A percentile compares a stretch with the other conserved stretches of the same genome.
Evolutionary conservation across 2,329 filamentous ascomycete species (phyloP).

Genomic region (Aureobasidium namibiae): DNA sequence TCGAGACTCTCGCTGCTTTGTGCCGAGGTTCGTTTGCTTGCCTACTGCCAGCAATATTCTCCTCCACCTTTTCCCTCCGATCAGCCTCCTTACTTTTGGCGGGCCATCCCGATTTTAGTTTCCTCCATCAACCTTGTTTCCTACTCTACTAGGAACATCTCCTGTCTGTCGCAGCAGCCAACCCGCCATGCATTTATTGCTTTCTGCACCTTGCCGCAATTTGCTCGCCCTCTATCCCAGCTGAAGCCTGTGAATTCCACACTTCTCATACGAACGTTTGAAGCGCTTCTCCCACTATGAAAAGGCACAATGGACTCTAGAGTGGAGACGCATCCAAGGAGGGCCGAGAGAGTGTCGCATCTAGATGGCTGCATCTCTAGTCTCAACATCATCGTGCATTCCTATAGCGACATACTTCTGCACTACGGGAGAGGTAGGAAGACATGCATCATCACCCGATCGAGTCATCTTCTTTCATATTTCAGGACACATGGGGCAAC

Average conservation of each 20-base stretch:
- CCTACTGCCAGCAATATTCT: background rate
- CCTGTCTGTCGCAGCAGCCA: conserved; percentile 1
- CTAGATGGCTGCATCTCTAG: too few relatives aligned
- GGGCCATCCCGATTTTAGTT: background rate
- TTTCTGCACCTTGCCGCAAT: background rate
- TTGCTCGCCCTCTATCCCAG: too few relatives aligned
- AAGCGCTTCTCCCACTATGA: too few relatives aligned
- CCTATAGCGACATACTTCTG: too few relatives aligned
- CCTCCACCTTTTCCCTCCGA: background rate
- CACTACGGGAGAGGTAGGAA: too few relatives aligned
- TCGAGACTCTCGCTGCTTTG: background rate
- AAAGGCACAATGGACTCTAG: too few relatives aligned
- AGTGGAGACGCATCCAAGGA: too few relatives aligned
- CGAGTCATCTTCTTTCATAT: background rate
- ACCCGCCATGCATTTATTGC: background rate
- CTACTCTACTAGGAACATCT: background rate
- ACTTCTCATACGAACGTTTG: too few relatives aligned
- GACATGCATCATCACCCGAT: background rate
- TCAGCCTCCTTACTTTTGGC: background rate
- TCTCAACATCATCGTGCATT: too few relatives aligned
- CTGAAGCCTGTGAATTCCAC: too few relatives aligned
- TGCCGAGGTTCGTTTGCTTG: conserved; percentile 1
- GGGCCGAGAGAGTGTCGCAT: too few relatives aligned
- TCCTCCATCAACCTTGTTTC: background rate
- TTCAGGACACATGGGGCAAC: background rate